These are phyloP conservation scores for Funneliformis caledonium DNA, from an alignment of 371 early-diverging fungal species.

Conservation along the genomic window DNA sequence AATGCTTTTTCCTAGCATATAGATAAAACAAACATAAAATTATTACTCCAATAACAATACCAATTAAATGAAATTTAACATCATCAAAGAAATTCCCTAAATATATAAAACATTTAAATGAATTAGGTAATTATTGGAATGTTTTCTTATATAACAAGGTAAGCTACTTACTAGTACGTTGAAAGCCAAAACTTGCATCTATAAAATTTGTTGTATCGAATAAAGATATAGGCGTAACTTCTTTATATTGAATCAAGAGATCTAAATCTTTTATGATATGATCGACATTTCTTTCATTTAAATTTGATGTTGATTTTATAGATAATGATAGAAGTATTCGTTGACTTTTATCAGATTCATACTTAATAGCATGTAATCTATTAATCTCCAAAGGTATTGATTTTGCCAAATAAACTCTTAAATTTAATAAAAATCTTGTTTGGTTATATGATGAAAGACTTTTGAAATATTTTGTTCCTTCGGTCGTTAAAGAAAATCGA, in stretches of 20 bases:
- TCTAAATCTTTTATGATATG: neutral
- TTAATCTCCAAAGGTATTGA: neutral
- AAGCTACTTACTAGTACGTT: neutral
- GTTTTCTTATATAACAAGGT: neutral
- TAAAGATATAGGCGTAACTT: neutral
- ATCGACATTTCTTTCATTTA: neutral
- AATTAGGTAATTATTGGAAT: neutral
- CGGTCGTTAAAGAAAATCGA: neutral
- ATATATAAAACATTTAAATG: neutral
- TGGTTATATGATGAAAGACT: neutral
- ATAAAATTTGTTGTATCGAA: neutral
- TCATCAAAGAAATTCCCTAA: neutral
- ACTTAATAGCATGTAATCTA: neutral
- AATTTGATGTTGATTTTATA: neutral
- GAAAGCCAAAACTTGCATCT: neutral
- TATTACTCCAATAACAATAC: neutral
- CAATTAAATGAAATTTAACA: neutral
- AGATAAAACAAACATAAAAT: neutral
- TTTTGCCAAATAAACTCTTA: neutral
- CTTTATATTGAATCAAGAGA: neutral
- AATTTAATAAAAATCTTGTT: neutral
- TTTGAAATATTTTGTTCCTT: conserved; percentile 1
- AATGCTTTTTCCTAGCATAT: neutral
- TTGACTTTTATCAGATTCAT: neutral
- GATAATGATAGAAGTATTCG: neutral